phyloP scores from a whole-genome alignment of 2,329 filamentous ascomycete genomes.

The Decorospora gaudefroyi region DNA sequence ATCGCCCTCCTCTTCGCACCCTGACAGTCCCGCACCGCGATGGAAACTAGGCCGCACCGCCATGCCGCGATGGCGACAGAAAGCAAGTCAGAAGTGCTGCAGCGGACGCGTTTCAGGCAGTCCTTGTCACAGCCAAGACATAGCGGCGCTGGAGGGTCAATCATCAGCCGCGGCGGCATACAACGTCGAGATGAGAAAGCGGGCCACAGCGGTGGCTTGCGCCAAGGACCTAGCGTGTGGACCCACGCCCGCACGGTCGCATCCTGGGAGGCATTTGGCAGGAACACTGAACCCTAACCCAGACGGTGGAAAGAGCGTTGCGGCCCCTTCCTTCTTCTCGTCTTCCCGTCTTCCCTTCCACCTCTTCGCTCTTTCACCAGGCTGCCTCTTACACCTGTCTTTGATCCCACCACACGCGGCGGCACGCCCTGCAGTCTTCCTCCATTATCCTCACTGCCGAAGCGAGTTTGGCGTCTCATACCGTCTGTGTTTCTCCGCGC shows the following conservation, averaged over 20 bases:
- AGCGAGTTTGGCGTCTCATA: conserved; percentile 16
- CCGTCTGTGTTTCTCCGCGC: conserved; percentile 26
- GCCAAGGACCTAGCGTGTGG: conserved; percentile 11
- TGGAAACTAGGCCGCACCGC: too few relatives aligned
- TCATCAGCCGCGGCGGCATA: too few relatives aligned
- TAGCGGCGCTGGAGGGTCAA: too few relatives aligned
- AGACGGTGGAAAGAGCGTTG: conserved; percentile 30
- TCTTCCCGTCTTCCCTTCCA: conserved; percentile 29
- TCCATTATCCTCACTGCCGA: conserved; percentile 8
- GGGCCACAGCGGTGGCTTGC: conserved; percentile 19
- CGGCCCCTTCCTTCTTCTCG: conserved; percentile 31
- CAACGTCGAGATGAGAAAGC: too few relatives aligned
- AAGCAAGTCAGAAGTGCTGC: too few relatives aligned
- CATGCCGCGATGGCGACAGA: too few relatives aligned
- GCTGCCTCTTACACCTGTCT: conserved; percentile 18
- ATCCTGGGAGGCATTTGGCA: conserved; percentile 12
- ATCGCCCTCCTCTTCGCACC: too few relatives aligned
- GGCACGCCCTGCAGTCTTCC: conserved; percentile 15
- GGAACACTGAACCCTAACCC: conserved; percentile 14
- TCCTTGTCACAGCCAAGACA: too few relatives aligned
- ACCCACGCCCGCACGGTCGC: conserved; percentile 6
- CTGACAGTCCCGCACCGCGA: too few relatives aligned
- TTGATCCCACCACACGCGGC: conserved; percentile 18
- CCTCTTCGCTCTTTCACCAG: conserved; percentile 29
- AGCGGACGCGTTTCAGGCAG: too few relatives aligned